These are phyloP conservation scores for Calophaca sinica DNA, from an alignment of 306 rosid genomes.

Conservation along the genomic window DNA sequence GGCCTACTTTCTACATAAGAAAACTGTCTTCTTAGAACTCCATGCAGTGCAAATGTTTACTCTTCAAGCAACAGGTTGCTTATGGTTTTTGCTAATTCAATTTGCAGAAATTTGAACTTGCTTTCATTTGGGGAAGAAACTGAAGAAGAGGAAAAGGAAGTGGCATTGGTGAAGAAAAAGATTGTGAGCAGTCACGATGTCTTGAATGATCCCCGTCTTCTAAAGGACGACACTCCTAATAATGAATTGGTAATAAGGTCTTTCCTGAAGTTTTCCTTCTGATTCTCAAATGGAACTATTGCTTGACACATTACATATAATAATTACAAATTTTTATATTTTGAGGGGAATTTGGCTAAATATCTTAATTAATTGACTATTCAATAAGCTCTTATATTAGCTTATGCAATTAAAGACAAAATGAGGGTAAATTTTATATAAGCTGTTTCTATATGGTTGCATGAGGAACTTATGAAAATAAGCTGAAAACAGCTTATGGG, in stretches of 20 bases:
- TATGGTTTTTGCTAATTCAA: slow-evolving; percentile 24
- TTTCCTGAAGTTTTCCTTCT: slow-evolving; percentile 29
- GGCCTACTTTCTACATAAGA: slow-evolving; percentile 34
- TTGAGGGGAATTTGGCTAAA: not conserved
- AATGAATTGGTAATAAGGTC: slow-evolving; percentile 62
- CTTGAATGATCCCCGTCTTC: slow-evolving; percentile 95
- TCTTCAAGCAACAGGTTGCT: slow-evolving; percentile 15
- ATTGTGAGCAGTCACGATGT: slow-evolving; percentile 97
- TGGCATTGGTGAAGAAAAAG: slow-evolving; percentile 78
- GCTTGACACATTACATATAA: slow-evolving; percentile 29
- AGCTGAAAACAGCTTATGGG: not conserved
- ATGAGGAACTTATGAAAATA: not conserved
- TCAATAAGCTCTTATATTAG: not conserved
- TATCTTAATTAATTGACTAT: too few relatives aligned
- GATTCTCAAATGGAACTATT: slow-evolving; percentile 29
- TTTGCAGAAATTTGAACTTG: slow-evolving; percentile 78
- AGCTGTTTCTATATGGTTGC: not conserved
- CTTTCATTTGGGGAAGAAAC: slow-evolving; percentile 98
- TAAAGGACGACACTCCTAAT: slow-evolving; percentile 61
- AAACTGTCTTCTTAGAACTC: slow-evolving; percentile 23
- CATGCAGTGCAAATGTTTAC: not conserved
- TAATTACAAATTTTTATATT: not conserved
- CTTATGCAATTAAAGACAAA: not conserved
- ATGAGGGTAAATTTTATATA: not conserved
- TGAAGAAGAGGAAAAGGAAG: slow-evolving; percentile 93